Percentiles rank a stretch among this genome's conserved stretches.
phyloP scores from a whole-genome alignment of 805 yeast genomes.

The Groenewaldozyma salmanticensis region DNA sequence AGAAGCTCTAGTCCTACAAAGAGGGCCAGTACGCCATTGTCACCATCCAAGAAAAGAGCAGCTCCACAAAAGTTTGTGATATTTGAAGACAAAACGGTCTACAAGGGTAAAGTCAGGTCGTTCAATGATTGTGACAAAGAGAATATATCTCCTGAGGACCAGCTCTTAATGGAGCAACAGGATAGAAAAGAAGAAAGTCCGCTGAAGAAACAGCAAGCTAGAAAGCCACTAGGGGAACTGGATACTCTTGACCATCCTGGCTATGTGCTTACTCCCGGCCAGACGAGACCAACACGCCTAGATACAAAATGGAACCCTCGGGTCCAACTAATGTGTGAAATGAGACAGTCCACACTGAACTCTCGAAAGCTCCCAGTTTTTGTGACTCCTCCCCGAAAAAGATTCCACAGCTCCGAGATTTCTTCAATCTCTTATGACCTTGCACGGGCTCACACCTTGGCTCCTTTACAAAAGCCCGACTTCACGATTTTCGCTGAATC shows the following conservation, averaged over 20 bases:
- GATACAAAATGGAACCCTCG: slow-evolving; percentile 1
- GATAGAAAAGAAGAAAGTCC: background rate
- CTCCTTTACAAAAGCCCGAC: background rate
- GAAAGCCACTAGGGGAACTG: slow-evolving; percentile 3
- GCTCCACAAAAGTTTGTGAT: background rate
- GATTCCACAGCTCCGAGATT: background rate
- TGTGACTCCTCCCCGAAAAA: slow-evolving; percentile 8
- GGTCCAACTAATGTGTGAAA: background rate
- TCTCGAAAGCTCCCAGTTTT: slow-evolving; percentile 22
- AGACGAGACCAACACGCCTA: background rate
- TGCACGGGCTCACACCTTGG: background rate
- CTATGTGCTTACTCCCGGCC: background rate
- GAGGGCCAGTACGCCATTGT: too few relatives aligned
- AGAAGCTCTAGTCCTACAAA: background rate
- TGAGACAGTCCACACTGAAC: background rate
- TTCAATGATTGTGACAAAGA: background rate
- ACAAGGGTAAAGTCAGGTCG: background rate
- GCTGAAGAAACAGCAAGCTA: background rate
- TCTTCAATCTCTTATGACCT: background rate
- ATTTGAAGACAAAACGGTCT: background rate
- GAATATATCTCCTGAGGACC: background rate
- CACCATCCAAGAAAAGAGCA: background rate
- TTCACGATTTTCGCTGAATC: background rate
- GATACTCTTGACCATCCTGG: slow-evolving; percentile 2
- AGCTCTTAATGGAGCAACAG: background rate